Base-by-base conservation (phyloP, 306 rosid species). In the Lathyrus oleraceus region DNA sequence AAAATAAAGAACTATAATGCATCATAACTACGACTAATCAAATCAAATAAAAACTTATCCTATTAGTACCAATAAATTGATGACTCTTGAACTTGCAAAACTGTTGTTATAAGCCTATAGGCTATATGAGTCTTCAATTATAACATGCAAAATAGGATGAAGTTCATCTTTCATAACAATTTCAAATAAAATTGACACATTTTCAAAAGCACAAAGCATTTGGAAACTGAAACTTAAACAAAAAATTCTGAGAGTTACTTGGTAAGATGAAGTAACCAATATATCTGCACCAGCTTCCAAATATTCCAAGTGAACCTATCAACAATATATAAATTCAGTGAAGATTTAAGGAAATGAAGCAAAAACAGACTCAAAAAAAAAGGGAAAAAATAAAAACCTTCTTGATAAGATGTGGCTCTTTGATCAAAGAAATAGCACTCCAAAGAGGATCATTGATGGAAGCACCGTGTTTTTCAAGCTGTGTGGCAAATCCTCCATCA, bases 401-500 rank as follows among this genome's bases (percentile, higher is more conserved):
- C 38, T 87, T 82, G 71, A 92, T 85, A 59, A 92, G 88, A 30
- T 85, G 74, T 15, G 95, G 87, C 61, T 83, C 72, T 69, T 85
- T 82, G 79, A 89, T 83, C 76, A 92, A 88, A 79, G 79, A 87
- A 62, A 89, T 72, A 28, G 96, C 92, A 65, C 98, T 92, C 98
- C 98, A 89, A 28, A 92, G 92, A 69, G 95, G 80, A 71, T 89
- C 98, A 67, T 86, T 83, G 53, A 89, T 77, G 68, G 81, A 71
- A 45, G 96, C 91, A 32, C 92, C 98, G 57, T 85, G 96, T 8
- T 51, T 78, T 84, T 89, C 97, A 13, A 89, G 90, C 73, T 92
- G 95, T 10, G 97, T 92, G 10, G 98, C 89, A 67, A 92, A 86
- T 2, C 98, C 95, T 44, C 98, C 98, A 76, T 92, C 98, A 0